Conservation (phyloP, 2,329 filamentous ascomycete genomes). For the Graphilbum sp. region DNA sequence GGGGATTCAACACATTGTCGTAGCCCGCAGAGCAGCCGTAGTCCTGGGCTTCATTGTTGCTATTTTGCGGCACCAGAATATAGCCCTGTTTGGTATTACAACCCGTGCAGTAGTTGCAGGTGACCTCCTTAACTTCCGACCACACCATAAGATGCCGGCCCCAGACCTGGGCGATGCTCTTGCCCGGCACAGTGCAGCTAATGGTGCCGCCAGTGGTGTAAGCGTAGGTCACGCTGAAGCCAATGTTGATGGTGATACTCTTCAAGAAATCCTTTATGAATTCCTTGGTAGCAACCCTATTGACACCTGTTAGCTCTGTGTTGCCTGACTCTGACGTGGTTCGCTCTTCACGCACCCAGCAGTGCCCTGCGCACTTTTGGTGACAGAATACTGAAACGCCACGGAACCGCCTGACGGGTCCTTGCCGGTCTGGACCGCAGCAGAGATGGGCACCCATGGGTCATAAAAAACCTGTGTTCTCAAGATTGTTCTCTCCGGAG, state of each 20-base stretch:
- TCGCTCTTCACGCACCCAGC: not conserved
- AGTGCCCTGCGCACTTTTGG: not conserved
- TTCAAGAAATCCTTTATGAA: too few relatives aligned
- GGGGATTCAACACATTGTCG: not conserved
- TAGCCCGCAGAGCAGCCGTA: slow-evolving; percentile 1
- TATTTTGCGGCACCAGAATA: not conserved
- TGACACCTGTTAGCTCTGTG: not conserved
- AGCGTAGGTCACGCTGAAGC: not conserved
- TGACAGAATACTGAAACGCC: slow-evolving; percentile 1
- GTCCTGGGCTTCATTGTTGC: slow-evolving; percentile 1
- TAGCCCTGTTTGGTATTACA: not conserved
- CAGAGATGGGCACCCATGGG: not conserved
- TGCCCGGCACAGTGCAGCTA: not conserved
- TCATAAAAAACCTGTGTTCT: not conserved
- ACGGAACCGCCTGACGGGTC: not conserved
- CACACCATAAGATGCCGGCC: not conserved
- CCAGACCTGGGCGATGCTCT: not conserved
- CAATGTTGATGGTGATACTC: not conserved
- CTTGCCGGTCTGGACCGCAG: not conserved
- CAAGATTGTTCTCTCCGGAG: not conserved
- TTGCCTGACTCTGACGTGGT: not conserved
- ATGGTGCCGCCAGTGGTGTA: slow-evolving; percentile 1
- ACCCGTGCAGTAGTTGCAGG: not conserved
- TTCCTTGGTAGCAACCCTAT: not conserved
- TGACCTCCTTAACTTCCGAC: not conserved